Evolutionary conservation across 2,329 filamentous ascomycete genomes (phyloP).

Genomic region (Penicillium griseofulvum): DNA sequence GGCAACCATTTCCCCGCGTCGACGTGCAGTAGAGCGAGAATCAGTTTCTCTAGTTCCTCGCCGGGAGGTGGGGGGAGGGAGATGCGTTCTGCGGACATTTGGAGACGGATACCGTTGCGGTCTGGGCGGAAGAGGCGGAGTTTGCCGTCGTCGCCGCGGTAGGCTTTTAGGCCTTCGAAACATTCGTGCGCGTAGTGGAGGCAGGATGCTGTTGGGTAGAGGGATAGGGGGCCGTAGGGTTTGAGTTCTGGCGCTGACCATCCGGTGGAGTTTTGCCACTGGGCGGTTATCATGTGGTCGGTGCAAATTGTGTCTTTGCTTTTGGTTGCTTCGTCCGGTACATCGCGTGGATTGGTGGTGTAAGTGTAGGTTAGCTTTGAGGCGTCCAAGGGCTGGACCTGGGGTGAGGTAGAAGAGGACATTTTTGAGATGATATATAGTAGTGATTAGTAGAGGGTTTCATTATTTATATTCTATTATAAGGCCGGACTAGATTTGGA

Average conservation of each 20-base stretch:
- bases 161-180: not conserved
- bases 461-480: too few relatives aligned
- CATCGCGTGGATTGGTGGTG: not conserved
- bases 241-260: constrained; percentile 69
- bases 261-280: constrained; percentile 61
- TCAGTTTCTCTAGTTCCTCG: too few relatives aligned
- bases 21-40: too few relatives aligned
- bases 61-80: too few relatives aligned
- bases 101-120: not conserved
- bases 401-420: too few relatives aligned
- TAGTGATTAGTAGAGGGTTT: too few relatives aligned
- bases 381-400: not conserved
- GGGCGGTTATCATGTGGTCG: constrained; percentile 77
- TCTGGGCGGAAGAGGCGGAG: not conserved
- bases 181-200: not conserved
- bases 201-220: not conserved
- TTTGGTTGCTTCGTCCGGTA: not conserved
- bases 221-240: constrained; percentile 48
- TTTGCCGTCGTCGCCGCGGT: not conserved
- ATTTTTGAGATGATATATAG: too few relatives aligned
- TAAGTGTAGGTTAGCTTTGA: not conserved
- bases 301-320: not conserved
- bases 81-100: too few relatives aligned
- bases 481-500: too few relatives aligned
- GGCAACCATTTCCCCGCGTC: too few relatives aligned